phyloP scores from a whole-genome alignment of 495 filamentous ascomycete species.

The Margaritispora aquatica region DNA sequence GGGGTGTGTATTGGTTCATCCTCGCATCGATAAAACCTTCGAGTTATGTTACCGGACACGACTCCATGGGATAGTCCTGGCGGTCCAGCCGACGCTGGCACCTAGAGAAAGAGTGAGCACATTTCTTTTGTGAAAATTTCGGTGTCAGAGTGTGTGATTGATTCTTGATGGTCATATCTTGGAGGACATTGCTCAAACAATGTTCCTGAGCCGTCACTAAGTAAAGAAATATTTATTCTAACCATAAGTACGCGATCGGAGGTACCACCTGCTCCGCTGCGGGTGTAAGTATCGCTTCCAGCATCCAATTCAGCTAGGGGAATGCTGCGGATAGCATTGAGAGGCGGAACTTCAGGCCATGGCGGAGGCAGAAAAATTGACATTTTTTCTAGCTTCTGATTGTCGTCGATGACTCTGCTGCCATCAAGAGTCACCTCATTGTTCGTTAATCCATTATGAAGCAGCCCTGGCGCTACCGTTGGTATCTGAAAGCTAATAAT shows the following conservation, averaged over 20 bases:
- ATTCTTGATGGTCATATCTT: no score
- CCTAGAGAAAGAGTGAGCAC: no score
- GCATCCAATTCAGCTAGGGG: neutral
- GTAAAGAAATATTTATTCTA: no score
- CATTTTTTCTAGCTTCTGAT: neutral
- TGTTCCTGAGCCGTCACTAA: no score
- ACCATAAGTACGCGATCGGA: constrained; percentile 5
- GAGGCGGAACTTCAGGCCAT: neutral
- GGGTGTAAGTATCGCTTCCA: neutral
- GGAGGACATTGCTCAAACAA: no score
- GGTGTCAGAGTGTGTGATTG: no score
- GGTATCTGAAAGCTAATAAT: neutral
- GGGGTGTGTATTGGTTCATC: constrained; percentile 93
- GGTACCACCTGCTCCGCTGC: neutral
- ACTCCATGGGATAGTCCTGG: neutral
- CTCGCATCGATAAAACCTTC: constrained; percentile 67
- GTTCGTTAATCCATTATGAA: neutral
- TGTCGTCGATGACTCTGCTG: neutral
- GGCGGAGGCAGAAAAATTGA: neutral
- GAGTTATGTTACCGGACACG: neutral
- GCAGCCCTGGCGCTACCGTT: neutral
- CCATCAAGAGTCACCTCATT: neutral
- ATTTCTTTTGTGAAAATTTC: no score
- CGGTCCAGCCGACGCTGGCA: neutral
- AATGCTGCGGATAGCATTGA: neutral